Percentiles rank a stretch among this genome's conserved stretches.
Conservation (phyloP, 257 asterid species). For the Hygrophila difformis region DNA sequence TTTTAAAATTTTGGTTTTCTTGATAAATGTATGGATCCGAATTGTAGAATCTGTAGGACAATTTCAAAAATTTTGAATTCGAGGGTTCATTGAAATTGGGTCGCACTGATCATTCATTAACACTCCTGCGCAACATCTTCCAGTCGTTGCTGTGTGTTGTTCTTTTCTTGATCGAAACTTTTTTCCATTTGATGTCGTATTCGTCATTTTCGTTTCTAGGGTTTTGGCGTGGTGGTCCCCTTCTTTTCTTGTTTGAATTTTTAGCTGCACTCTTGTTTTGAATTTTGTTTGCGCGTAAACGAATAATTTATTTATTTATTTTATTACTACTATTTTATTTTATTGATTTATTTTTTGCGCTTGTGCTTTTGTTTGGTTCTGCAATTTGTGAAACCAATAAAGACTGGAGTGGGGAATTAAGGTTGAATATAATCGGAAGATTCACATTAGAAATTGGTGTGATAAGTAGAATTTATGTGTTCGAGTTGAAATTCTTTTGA, state of each 20-base stretch:
- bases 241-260: too few relatives aligned
- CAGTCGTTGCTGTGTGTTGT: not conserved
- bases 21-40: conserved; percentile 5
- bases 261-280: conserved; percentile 3
- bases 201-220: conserved; percentile 16
- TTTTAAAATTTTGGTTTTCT: not conserved
- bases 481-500: conserved; percentile 1
- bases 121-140: conserved; percentile 12
- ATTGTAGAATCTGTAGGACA: conserved; percentile 9
- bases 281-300: not conserved
- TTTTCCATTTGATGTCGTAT: conserved; percentile 14
- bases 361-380: too few relatives aligned
- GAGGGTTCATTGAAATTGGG: conserved; percentile 26
- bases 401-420: not conserved
- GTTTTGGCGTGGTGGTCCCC: conserved; percentile 8
- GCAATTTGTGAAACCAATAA: not conserved
- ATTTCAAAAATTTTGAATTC: conserved; percentile 10
- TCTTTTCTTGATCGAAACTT: conserved; percentile 19
- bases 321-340: conserved; percentile 16
- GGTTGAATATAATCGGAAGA: conserved; percentile 10
- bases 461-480: conserved; percentile 9
- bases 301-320: conserved; percentile 13
- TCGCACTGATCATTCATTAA: conserved; percentile 13
- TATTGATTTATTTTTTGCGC: conserved; percentile 13
- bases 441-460: too few relatives aligned